Percentiles rank a stretch among this genome's conserved stretches.
Evolutionary conservation across 2,329 filamentous ascomycete species (phyloP).

Genomic region (Aspergillus sp.): DNA sequence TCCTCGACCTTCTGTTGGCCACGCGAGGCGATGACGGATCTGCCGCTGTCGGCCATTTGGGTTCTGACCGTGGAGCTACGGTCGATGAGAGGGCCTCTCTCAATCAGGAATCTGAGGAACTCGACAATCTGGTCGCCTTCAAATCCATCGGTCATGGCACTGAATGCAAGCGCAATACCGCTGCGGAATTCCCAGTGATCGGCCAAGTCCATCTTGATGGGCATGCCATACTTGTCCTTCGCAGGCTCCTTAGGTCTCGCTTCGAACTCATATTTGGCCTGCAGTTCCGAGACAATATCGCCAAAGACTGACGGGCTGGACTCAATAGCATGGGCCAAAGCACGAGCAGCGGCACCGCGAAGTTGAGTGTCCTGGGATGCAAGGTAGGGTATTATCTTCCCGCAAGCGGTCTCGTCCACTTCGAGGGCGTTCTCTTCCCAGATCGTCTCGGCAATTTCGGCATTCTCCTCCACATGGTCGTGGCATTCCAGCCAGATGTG

Average conservation of each 20-base stretch:
- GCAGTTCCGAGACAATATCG: slow-evolving; percentile 63
- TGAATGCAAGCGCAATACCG: slow-evolving; percentile 84
- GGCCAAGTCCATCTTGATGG: slow-evolving; percentile 78
- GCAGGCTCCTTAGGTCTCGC: slow-evolving; percentile 80
- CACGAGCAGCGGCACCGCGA: slow-evolving; percentile 76
- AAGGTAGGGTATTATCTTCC: slow-evolving; percentile 73
- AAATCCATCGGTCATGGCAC: slow-evolving; percentile 72
- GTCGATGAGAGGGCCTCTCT: slow-evolving; percentile 83
- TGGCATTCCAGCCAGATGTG: slow-evolving; percentile 94
- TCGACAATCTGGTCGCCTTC: slow-evolving; percentile 67
- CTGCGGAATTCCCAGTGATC: slow-evolving; percentile 92
- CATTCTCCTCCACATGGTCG: slow-evolving; percentile 85
- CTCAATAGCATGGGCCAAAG: slow-evolving; percentile 72
- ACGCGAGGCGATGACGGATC: slow-evolving; percentile 73
- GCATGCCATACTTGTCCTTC: slow-evolving; percentile 92
- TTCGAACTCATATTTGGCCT: slow-evolving; percentile 71
- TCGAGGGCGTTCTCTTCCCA: slow-evolving; percentile 92
- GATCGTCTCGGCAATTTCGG: slow-evolving; percentile 77
- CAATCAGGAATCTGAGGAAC: slow-evolving; percentile 83
- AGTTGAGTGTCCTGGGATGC: slow-evolving; percentile 78
- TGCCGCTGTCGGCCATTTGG: slow-evolving; percentile 91
- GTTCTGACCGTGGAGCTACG: slow-evolving; percentile 72
- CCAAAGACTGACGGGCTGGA: slow-evolving; percentile 60
- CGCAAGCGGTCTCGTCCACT: slow-evolving; percentile 63
- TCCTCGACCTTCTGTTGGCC: slow-evolving; percentile 81